Evolutionary conservation across 73 alveolate genomes (phyloP), one percentile per base, ranked within the genome.

Genomic region (Urostyla sp.): DNA sequence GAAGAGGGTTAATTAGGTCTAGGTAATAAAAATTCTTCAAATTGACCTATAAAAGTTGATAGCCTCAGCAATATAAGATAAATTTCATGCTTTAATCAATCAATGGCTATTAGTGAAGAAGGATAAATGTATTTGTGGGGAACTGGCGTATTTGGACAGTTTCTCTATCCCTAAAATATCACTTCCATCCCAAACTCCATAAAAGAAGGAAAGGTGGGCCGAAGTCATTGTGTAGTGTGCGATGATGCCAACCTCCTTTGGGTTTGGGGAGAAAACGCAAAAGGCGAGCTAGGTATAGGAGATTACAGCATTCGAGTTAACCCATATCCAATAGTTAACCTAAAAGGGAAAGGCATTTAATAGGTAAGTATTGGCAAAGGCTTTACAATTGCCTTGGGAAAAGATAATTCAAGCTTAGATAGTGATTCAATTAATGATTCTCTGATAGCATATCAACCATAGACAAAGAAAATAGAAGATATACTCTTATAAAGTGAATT

Each of bases 281-380:
- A 45, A 27, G 89, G 89, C 18, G 89, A 77, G 16, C 43, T 77
- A n/a, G 89, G 89, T 18, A 61, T 77, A 1, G 89, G 89, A 3
- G 89, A 77, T 35, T 54, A 43, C 48, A 57, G 61, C 35, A 46
- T 35, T 16, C 18, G 89, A 24, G 15, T 30, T 16, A 26, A 60
- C 23, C 89, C 89, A 6, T 43, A 48, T 45, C 81, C 74, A 21
- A 15, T 60, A 5, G 35, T 54, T n/a, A 46, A 21, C 44, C 58
- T 77, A 8, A 32, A 61, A 30, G 81, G 40, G n/a, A 77, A 77
- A 36, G 8, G 20, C 8, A 40, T 77, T 10, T 13, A 38, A 26
- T 31, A 26, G 10, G 35, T 69, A 10, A n/a, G 32, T 3, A 16
- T 69, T 48, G 83, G 83, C 18, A 10, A n/a, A 1, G 48, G 48